These are phyloP conservation scores for Zalaria obscura DNA, from an alignment of 2,329 filamentous ascomycete species.

Conservation along the genomic window DNA sequence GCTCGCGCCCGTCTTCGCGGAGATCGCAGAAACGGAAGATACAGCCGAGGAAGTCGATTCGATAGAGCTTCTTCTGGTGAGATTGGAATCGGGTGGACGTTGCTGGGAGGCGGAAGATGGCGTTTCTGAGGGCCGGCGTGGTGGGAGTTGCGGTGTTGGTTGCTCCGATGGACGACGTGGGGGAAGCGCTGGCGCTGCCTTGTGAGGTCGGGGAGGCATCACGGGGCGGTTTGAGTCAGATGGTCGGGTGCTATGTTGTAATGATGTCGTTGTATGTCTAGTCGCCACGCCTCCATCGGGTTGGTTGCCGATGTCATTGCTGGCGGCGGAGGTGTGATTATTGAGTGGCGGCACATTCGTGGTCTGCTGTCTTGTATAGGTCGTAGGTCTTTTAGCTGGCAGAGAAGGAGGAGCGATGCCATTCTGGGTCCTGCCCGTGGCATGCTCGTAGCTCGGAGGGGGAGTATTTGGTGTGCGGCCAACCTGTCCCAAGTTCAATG, in stretches of 20 bases:
- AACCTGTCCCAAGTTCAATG: slow-evolving; percentile 32
- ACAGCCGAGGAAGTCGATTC: slow-evolving; percentile 39
- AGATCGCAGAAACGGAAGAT: slow-evolving; percentile 35
- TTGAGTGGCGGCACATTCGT: slow-evolving; percentile 7
- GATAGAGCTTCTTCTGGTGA: slow-evolving; percentile 25
- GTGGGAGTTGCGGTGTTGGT: slow-evolving; percentile 8
- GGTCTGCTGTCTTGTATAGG: slow-evolving; percentile 4
- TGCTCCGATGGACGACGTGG: slow-evolving; percentile 28
- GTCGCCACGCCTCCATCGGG: slow-evolving; percentile 14
- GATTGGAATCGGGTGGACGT: slow-evolving; percentile 8
- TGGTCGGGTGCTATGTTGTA: slow-evolving; percentile 14
- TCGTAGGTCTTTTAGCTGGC: slow-evolving; percentile 6
- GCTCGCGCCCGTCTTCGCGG: slow-evolving; percentile 27
- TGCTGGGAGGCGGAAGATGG: slow-evolving; percentile 9
- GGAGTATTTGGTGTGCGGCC: slow-evolving; percentile 20
- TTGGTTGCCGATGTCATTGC: slow-evolving; percentile 22
- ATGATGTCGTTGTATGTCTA: slow-evolving; percentile 20
- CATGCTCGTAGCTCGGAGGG: slow-evolving; percentile 20
- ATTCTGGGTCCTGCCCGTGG: slow-evolving; percentile 6
- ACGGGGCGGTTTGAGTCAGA: slow-evolving; percentile 26
- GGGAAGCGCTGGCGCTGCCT: slow-evolving; percentile 25
- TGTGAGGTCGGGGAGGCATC: slow-evolving; percentile 28
- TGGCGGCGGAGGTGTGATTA: slow-evolving; percentile 1
- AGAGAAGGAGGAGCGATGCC: slow-evolving; percentile 3
- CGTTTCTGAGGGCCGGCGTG: slow-evolving; percentile 5